These are phyloP conservation scores for Amylocarpus encephaloides DNA, from an alignment of 2,329 filamentous ascomycete species.

Conservation along the genomic window DNA sequence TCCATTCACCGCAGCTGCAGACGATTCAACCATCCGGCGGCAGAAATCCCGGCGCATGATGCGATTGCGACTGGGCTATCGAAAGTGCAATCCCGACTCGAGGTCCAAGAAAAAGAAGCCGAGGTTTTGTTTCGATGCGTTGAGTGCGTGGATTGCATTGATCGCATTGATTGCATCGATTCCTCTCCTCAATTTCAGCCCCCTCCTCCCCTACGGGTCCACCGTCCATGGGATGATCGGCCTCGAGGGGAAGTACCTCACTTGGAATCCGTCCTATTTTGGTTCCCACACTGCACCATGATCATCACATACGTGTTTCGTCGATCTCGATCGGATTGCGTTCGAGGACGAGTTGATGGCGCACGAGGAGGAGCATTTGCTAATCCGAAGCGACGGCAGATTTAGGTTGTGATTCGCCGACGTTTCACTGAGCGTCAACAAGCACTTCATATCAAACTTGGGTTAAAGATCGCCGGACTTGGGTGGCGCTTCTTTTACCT, in stretches of 20 bases:
- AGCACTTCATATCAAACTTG: constrained; percentile 11
- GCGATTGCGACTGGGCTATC: neutral
- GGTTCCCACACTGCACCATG: constrained; percentile 17
- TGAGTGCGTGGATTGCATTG: constrained; percentile 17
- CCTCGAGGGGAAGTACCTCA: constrained; percentile 13
- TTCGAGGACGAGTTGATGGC: neutral
- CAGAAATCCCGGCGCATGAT: neutral
- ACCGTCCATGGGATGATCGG: constrained; percentile 18
- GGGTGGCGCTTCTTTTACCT: constrained; percentile 6
- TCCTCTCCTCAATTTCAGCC: constrained; percentile 12
- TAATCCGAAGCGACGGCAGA: constrained; percentile 19
- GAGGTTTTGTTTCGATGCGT: constrained; percentile 13
- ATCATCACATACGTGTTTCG: constrained; percentile 16
- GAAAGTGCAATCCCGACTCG: constrained; percentile 6
- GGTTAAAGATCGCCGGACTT: constrained; percentile 9
- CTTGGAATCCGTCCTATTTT: constrained; percentile 20
- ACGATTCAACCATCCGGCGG: constrained; percentile 19
- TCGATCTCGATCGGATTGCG: constrained; percentile 16
- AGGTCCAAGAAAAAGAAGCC: constrained; percentile 11
- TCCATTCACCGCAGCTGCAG: constrained; percentile 5
- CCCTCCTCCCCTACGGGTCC: constrained; percentile 13
- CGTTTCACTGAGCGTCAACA: constrained; percentile 21
- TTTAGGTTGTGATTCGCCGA: constrained; percentile 10
- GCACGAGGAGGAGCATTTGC: constrained; percentile 9
- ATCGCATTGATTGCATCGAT: constrained; percentile 20